phyloP scores from a whole-genome alignment of 345 rosid species.

The Citrus trifoliata region DNA sequence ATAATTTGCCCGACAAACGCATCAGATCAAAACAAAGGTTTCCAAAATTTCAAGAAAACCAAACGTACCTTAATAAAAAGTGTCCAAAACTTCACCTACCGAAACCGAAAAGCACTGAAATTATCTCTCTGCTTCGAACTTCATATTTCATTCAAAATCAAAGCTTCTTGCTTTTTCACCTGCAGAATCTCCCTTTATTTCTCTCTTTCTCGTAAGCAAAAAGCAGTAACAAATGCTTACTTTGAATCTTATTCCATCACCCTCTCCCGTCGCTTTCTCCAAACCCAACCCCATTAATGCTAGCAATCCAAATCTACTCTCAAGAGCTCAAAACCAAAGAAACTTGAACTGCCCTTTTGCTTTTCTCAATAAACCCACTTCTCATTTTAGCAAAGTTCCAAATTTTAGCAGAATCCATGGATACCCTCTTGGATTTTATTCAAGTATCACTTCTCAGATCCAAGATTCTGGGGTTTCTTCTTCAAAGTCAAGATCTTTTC shows the following conservation, averaged over 20 bases:
- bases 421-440: slow-evolving; percentile 37
- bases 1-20: neutral
- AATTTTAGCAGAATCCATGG: slow-evolving; percentile 19
- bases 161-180: slow-evolving; percentile 8
- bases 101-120: neutral
- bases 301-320: slow-evolving; percentile 31
- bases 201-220: slow-evolving; percentile 2
- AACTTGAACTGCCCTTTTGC: slow-evolving; percentile 21
- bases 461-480: slow-evolving; percentile 31
- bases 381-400: slow-evolving; percentile 22
- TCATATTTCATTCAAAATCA: neutral
- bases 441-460: slow-evolving; percentile 35
- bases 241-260: slow-evolving; percentile 37
- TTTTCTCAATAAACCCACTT: slow-evolving; percentile 25
- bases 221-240: slow-evolving; percentile 42
- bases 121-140: neutral
- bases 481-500: slow-evolving; percentile 33
- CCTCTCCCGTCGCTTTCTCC: slow-evolving; percentile 41
- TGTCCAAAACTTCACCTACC: neutral
- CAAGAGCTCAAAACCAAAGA: slow-evolving; percentile 26
- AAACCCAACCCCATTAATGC: slow-evolving; percentile 33
- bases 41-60: neutral
- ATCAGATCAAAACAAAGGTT: neutral
- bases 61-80: neutral
- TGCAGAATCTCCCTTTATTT: slow-evolving; percentile 6